Conservation (phyloP, 1,139 yeast species). For the Yamadazyma aaseri region DNA sequence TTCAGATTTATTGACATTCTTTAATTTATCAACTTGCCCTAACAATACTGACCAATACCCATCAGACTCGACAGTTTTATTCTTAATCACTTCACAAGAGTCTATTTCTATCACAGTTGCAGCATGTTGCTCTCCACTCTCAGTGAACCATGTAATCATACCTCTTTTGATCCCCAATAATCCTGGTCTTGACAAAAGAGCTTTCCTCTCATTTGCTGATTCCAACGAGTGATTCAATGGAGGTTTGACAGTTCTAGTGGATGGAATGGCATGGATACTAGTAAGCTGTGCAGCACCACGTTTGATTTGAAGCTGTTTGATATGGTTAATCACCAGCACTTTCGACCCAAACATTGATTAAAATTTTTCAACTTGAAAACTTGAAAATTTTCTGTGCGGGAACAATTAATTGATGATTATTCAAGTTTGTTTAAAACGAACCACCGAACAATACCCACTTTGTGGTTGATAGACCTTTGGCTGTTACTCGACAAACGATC, state of each 20-base stretch:
- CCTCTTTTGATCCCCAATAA: conserved; percentile 81
- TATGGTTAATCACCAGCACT: conserved; percentile 1
- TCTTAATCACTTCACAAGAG: conserved; percentile 79
- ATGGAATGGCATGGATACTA: conserved; percentile 54
- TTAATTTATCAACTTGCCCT: conserved; percentile 76
- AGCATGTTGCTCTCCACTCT: conserved; percentile 65
- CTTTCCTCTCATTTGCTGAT: conserved; percentile 59
- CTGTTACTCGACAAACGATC: too few species aligned
- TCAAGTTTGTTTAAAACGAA: too few species aligned
- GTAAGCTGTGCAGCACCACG: conserved; percentile 51
- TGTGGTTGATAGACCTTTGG: too few species aligned
- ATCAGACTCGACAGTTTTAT: conserved; percentile 63
- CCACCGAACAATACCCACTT: too few species aligned
- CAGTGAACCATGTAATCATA: conserved; percentile 81
- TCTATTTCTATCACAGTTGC: conserved; percentile 88
- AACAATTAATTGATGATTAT: too few species aligned
- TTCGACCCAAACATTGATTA: conserved; percentile 7
- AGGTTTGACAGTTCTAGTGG: conserved; percentile 42
- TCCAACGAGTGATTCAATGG: conserved; percentile 55
- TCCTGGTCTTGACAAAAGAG: conserved; percentile 77
- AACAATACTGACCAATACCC: conserved; percentile 87
- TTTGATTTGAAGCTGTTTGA: conserved; percentile 5
- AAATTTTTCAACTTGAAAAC: background rate
- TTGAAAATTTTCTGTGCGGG: background rate
- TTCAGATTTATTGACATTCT: conserved; percentile 62